These are phyloP conservation scores for Clonostachys chloroleuca DNA, from an alignment of 2,329 filamentous ascomycete genomes.

Conservation along the genomic window DNA sequence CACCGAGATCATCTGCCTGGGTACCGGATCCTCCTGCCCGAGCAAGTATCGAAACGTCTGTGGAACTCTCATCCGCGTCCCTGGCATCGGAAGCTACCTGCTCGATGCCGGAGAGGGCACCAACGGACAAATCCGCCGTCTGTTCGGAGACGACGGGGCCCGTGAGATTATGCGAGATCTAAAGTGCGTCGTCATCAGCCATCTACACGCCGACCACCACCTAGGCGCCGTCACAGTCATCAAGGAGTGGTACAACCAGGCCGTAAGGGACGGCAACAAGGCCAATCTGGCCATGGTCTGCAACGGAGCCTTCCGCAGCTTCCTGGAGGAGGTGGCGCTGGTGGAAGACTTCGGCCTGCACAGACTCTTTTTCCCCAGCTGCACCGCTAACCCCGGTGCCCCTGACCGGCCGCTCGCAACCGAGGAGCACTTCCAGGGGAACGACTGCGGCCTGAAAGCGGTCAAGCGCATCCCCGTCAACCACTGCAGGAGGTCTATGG, in stretches of 20 bases:
- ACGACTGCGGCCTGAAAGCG: constrained; percentile 56
- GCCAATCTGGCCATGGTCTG: constrained; percentile 63
- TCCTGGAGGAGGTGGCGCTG: constrained; percentile 73
- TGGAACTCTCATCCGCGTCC: constrained; percentile 77
- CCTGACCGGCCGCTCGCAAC: constrained; percentile 22
- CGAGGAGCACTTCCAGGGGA: constrained; percentile 26
- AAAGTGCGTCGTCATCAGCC: constrained; percentile 85
- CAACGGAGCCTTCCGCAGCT: constrained; percentile 65
- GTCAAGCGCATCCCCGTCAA: constrained; percentile 65
- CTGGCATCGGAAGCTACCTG: constrained; percentile 81
- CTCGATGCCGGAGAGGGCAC: constrained; percentile 93
- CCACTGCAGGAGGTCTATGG: constrained; percentile 79
- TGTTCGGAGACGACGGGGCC: constrained; percentile 62
- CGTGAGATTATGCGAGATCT: constrained; percentile 72
- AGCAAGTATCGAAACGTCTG: constrained; percentile 97
- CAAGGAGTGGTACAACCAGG: constrained; percentile 69
- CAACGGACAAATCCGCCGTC: constrained; percentile 76
- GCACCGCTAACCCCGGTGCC: constrained; percentile 11
- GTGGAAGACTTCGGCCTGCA: constrained; percentile 74
- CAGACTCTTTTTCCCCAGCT: constrained; percentile 32
- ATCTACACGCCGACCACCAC: constrained; percentile 95
- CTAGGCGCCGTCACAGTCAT: constrained; percentile 80
- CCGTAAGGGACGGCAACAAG: constrained; percentile 21
- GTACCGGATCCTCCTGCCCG: constrained; percentile 85
- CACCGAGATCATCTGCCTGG: constrained; percentile 79